phyloP scores from a whole-genome alignment of 2,329 filamentous ascomycete species.

The Trichophaea hybrida region DNA sequence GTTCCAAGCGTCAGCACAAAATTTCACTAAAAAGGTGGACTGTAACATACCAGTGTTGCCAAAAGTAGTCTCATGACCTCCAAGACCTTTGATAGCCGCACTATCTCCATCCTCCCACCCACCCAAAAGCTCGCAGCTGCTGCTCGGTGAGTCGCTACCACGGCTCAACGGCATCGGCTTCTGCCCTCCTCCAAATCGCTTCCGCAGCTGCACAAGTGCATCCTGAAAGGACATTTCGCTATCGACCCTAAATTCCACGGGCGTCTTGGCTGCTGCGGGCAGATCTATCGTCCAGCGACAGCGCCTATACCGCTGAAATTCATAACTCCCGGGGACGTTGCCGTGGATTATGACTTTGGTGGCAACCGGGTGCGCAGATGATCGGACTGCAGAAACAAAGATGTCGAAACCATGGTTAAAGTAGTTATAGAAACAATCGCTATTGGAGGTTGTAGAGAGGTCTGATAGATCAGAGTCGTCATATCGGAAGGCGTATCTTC shows the following conservation, averaged over 20 bases:
- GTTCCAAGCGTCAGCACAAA: background rate
- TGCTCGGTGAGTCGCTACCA: conserved; percentile 82
- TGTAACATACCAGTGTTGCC: conserved; percentile 25
- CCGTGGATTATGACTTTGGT: conserved; percentile 89
- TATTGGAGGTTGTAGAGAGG: conserved; percentile 38
- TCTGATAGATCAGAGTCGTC: conserved; percentile 40
- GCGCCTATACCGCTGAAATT: conserved; percentile 86
- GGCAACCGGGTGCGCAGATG: conserved; percentile 52
- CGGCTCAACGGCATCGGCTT: conserved; percentile 67
- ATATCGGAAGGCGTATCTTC: conserved; percentile 35
- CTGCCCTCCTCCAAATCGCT: conserved; percentile 38
- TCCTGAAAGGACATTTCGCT: conserved; percentile 69
- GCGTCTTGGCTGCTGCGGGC: conserved; percentile 4
- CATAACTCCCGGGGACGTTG: conserved; percentile 89
- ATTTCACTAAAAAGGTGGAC: background rate
- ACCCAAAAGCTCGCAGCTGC: conserved; percentile 70
- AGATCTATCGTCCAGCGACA: conserved; percentile 53
- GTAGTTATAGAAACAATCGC: conserved; percentile 91
- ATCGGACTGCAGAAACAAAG: conserved; percentile 63
- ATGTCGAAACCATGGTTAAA: conserved; percentile 92
- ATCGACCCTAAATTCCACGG: conserved; percentile 34
- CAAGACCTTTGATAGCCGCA: conserved; percentile 33
- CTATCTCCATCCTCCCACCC: conserved; percentile 64
- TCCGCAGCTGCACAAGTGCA: conserved; percentile 42
- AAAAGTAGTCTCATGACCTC: conserved; percentile 33